These are phyloP conservation scores for Leccinum boreale DNA, from an alignment of 768 basidiomycete species.

Conservation along the genomic window DNA sequence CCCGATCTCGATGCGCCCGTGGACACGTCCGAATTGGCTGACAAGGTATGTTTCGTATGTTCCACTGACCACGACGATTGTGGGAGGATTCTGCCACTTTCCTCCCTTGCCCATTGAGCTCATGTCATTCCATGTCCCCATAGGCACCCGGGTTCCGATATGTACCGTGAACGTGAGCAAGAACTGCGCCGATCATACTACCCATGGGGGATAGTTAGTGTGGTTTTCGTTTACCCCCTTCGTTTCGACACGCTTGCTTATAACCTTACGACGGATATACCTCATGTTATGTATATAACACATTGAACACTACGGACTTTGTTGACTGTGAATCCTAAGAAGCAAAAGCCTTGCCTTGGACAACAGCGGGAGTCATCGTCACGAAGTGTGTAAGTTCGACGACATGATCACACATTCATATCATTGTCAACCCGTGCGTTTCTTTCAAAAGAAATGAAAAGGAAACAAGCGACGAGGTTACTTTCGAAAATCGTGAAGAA, in stretches of 20 bases:
- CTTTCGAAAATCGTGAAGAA: constrained; percentile 9
- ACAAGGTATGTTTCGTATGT: constrained; percentile 32
- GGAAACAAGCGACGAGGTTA: neutral
- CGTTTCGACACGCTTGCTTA: neutral
- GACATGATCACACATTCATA: neutral
- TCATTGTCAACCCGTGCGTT: neutral
- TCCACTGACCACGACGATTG: neutral
- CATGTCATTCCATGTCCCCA: neutral
- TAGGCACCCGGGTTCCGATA: constrained; percentile 67
- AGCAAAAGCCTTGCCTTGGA: neutral
- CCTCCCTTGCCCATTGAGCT: neutral
- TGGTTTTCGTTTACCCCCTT: neutral
- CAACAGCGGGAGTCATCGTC: neutral
- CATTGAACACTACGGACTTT: neutral
- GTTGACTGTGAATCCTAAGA: neutral
- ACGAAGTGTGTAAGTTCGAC: neutral
- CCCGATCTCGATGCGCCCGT: constrained; percentile 46
- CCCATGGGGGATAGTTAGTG: too few species aligned
- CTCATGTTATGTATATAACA: neutral
- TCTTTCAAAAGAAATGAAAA: neutral
- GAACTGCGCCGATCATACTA: neutral
- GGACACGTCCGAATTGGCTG: constrained; percentile 63
- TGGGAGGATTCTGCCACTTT: neutral
- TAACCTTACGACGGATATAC: neutral
- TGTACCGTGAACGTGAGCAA: constrained; percentile 24